phyloP scores from a whole-genome alignment of 106 monocot genomes.

The Phalaenopsis aphrodite region DNA sequence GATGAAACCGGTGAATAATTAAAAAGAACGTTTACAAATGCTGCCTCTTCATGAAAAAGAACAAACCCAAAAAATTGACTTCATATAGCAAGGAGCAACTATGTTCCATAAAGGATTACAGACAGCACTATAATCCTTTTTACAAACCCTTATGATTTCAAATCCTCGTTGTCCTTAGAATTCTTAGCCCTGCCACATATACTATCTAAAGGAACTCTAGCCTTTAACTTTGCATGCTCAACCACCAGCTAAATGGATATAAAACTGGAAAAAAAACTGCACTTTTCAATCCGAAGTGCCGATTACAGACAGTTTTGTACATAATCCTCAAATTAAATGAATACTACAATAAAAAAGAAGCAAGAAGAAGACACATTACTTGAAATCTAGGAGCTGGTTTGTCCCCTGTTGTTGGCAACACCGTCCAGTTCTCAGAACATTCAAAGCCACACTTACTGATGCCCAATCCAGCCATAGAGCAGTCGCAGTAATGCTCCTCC shows the following conservation, averaged over 20 bases:
- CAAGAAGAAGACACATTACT: slow-evolving; percentile 29
- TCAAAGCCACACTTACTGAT: slow-evolving; percentile 28
- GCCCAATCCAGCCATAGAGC: slow-evolving; percentile 28
- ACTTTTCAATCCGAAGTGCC: neutral
- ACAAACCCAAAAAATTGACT: neutral
- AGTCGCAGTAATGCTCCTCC: slow-evolving; percentile 32
- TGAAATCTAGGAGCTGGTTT: slow-evolving; percentile 60
- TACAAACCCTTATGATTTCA: neutral
- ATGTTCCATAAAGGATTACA: neutral
- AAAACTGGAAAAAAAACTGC: neutral
- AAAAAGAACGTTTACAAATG: neutral
- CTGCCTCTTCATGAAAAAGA: neutral
- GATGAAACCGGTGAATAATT: neutral
- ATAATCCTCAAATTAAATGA: neutral
- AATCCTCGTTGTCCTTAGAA: neutral
- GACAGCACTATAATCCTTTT: neutral
- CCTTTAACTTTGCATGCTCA: neutral
- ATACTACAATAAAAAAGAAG: neutral
- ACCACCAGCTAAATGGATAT: neutral
- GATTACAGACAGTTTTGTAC: no score
- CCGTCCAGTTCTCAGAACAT: slow-evolving; percentile 68
- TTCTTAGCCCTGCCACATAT: neutral
- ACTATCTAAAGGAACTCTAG: neutral
- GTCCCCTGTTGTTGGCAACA: slow-evolving; percentile 58
- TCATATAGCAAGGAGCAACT: neutral